Evolutionary conservation across 2,329 filamentous ascomycete species (phyloP).

Genomic region (Intubia oerlemansii): DNA sequence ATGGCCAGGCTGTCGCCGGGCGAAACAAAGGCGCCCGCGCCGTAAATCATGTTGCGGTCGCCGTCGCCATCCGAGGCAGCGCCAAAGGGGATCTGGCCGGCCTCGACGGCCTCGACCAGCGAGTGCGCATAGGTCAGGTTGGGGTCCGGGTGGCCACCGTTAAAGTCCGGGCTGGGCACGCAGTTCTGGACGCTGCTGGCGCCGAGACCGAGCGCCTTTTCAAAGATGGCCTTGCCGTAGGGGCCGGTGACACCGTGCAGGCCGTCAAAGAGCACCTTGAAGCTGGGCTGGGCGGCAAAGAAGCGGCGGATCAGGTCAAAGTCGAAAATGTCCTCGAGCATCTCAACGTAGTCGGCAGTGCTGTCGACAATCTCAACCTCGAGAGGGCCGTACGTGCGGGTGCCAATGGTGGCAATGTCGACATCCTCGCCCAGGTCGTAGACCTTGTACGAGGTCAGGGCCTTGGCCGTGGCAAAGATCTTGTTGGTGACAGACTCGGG

Average conservation of each 20-base stretch:
- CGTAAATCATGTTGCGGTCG: slow-evolving; percentile 99
- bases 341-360: slow-evolving; percentile 72
- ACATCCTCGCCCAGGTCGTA: slow-evolving; percentile 59
- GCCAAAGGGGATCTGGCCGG: slow-evolving; percentile 80
- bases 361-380: slow-evolving; percentile 95
- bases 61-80: slow-evolving; percentile 93
- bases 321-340: slow-evolving; percentile 98
- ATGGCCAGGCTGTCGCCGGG: slow-evolving; percentile 95
- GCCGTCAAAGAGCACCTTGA: slow-evolving; percentile 93
- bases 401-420: slow-evolving; percentile 66
- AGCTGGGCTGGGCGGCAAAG: slow-evolving; percentile 67
- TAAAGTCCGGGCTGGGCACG: slow-evolving; percentile 80
- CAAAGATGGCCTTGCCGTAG: slow-evolving; percentile 88
- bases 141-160: slow-evolving; percentile 90
- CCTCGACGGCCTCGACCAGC: slow-evolving; percentile 82
- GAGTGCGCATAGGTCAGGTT: slow-evolving; percentile 95
- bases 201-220: slow-evolving; percentile 73
- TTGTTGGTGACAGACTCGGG: slow-evolving; percentile 96
- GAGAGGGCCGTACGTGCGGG: slow-evolving; percentile 61
- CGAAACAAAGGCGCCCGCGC: slow-evolving; percentile 86
- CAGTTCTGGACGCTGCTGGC: slow-evolving; percentile 66
- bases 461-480: slow-evolving; percentile 85
- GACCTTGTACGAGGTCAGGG: slow-evolving; percentile 79
- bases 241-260: slow-evolving; percentile 88
- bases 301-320: slow-evolving; percentile 92